These are phyloP conservation scores for Chernovozyma sophiae-reginae DNA, from an alignment of 1,139 yeast species.

Conservation along the genomic window DNA sequence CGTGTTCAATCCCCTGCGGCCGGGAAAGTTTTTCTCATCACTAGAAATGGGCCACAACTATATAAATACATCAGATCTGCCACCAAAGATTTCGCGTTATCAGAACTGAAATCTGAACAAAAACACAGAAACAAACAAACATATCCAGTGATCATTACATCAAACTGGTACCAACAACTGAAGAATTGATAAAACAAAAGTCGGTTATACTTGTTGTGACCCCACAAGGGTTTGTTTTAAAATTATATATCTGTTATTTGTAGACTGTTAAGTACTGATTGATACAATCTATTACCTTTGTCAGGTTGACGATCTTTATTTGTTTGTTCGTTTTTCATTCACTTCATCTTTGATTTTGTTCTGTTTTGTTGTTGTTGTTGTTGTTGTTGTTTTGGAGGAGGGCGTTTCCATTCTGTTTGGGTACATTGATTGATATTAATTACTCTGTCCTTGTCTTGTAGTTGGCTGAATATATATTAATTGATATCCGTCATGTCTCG, in stretches of 20 bases:
- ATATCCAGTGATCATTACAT: background rate
- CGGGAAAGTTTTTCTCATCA: background rate
- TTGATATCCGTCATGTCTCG: conserved; percentile 40
- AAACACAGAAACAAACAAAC: background rate
- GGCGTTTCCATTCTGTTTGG: no score
- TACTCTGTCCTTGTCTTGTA: background rate
- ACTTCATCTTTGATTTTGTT: background rate
- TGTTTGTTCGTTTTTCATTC: background rate
- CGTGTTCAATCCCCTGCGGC: background rate
- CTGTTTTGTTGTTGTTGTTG: background rate
- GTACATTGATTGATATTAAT: background rate
- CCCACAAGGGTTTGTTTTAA: no score
- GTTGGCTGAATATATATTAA: background rate
- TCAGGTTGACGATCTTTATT: no score
- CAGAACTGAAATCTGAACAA: background rate
- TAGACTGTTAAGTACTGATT: no score
- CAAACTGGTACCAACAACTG: background rate
- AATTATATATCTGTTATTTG: no score
- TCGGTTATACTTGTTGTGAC: background rate
- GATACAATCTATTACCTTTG: no score
- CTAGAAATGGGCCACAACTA: background rate
- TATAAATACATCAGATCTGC: conserved; percentile 1
- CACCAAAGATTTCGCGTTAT: conserved; percentile 1
- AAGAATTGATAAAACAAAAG: background rate
- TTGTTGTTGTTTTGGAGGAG: no score